A percentile compares a stretch with the other conserved stretches of the same genome.
Conservation (phyloP, 345 rosid species). For the Citrus mangshanensis region DNA sequence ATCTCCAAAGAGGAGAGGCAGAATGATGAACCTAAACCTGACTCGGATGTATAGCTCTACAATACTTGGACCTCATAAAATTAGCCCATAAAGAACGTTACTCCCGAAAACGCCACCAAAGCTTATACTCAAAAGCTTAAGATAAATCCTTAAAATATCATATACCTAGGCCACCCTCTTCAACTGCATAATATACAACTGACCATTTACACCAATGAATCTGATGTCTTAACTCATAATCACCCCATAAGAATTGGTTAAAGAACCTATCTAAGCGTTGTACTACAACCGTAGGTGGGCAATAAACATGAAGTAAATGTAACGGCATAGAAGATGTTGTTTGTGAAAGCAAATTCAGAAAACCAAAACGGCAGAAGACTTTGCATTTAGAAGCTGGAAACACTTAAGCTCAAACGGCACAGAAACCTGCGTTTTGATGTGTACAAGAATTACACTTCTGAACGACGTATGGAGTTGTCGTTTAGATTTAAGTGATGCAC, state of each 20-base stretch:
- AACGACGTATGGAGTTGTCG: too few relatives aligned
- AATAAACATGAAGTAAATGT: fast-evolving
- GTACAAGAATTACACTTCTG: too few relatives aligned
- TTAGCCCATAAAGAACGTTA: neutral
- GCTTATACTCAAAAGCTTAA: neutral
- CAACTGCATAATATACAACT: fast-evolving
- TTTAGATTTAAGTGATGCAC: too few relatives aligned
- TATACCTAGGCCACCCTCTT: fast-evolving
- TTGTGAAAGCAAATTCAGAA: too few relatives aligned
- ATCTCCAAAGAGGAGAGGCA: neutral
- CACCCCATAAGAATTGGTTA: neutral
- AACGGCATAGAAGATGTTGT: neutral
- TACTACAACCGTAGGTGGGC: fast-evolving
- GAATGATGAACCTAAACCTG: fast-evolving
- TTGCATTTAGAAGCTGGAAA: too few relatives aligned
- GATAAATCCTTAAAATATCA: neutral
- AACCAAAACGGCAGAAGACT: too few relatives aligned
- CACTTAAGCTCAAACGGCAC: too few relatives aligned
- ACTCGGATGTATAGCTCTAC: neutral
- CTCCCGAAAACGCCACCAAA: neutral
- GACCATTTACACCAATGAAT: neutral
- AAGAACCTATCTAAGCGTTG: fast-evolving
- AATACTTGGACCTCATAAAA: neutral
- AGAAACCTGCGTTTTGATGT: too few relatives aligned
- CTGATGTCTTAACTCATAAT: fast-evolving